phyloP scores from a whole-genome alignment of 2,329 filamentous ascomycete species.

The Aspergillus bombycis region DNA sequence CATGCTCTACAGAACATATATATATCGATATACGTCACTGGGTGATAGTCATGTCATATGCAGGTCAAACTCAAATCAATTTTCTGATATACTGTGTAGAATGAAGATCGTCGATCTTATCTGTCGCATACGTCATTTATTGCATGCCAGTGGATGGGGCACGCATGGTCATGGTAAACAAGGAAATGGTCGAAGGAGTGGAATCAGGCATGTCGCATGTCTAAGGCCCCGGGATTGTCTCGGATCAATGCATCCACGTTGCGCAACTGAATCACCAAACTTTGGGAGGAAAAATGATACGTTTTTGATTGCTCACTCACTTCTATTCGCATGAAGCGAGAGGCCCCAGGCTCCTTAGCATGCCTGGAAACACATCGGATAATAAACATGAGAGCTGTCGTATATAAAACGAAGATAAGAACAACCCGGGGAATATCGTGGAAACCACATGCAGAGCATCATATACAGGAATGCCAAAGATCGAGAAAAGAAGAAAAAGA shows the following conservation, averaged over 20 bases:
- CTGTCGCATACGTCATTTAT: background rate
- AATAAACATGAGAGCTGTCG: conserved; percentile 10
- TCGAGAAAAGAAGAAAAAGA: background rate
- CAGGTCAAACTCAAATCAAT: background rate
- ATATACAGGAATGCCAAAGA: conserved; percentile 24
- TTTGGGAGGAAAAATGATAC: background rate
- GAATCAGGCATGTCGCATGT: background rate
- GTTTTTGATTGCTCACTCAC: background rate
- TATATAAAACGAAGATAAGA: conserved; percentile 11
- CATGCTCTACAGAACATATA: background rate
- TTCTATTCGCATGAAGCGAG: background rate
- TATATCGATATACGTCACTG: background rate
- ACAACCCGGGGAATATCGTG: conserved; percentile 18
- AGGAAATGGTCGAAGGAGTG: background rate
- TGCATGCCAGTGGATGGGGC: background rate
- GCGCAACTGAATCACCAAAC: background rate
- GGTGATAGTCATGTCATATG: too few relatives aligned
- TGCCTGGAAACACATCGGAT: background rate
- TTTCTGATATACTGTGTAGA: background rate
- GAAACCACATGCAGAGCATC: conserved; percentile 16
- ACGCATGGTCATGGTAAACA: background rate
- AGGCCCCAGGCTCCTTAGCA: background rate
- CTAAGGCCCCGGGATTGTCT: background rate
- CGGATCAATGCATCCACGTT: background rate
- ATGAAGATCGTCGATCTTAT: background rate